Evolutionary conservation across 768 basidiomycete genomes (phyloP).

Genomic region (Panellus pusillus): DNA sequence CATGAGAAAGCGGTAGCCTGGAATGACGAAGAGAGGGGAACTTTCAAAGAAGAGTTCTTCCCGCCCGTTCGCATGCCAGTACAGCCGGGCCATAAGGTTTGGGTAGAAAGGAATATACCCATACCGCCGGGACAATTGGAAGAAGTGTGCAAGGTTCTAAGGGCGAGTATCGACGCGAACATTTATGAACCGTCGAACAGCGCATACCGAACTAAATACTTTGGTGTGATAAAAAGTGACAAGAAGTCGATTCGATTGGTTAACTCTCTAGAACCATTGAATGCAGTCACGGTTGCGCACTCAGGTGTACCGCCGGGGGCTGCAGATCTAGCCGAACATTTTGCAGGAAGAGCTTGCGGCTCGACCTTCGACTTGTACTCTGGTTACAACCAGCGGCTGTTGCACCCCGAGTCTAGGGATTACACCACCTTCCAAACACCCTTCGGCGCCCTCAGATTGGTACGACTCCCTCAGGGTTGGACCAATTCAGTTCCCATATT

Average conservation of each 20-base stretch:
- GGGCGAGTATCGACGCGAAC: no score
- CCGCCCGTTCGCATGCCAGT: conserved; percentile 24
- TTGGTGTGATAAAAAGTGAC: no score
- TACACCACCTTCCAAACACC: no score
- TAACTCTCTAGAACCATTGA: conserved; percentile 25
- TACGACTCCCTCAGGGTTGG: conserved; percentile 31
- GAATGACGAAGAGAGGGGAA: background rate
- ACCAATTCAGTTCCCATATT: no score
- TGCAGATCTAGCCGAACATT: no score
- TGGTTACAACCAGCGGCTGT: conserved; percentile 27
- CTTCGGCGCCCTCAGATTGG: conserved; percentile 21
- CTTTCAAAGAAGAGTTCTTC: conserved; percentile 1
- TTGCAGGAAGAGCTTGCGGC: no score
- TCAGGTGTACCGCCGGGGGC: no score
- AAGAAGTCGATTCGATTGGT: conserved; percentile 14
- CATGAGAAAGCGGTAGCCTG: background rate
- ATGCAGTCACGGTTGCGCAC: no score
- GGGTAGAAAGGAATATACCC: conserved; percentile 17
- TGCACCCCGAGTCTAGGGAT: conserved; percentile 30
- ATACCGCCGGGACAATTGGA: no score
- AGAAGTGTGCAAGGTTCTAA: no score
- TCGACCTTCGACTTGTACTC: conserved; percentile 23
- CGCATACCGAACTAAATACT: no score
- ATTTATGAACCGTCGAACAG: no score
- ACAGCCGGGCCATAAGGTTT: conserved; percentile 20